Base-by-base conservation (phyloP, 1,284 basidiomycete genomes). In the Malassezia pachydermatis region DNA sequence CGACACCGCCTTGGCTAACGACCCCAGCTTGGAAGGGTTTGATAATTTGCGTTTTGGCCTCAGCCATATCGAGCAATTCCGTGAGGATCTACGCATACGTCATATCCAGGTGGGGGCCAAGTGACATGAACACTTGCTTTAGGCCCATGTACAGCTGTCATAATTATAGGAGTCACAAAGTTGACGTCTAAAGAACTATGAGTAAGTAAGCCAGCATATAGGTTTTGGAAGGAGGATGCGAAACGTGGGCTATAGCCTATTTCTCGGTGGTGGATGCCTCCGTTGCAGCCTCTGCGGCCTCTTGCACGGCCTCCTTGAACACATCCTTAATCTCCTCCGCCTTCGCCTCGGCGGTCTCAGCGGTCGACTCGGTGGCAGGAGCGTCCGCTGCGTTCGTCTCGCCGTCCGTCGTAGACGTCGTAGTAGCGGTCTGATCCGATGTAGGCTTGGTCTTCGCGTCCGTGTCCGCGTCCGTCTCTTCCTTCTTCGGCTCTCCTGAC, bases 31-130 rank as follows among this genome's bases (percentile, higher is more conserved):
- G 9, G 64, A 66, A 22, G 58, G 43, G 20, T 69, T 69, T 41
- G 67, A 69, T 38, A 66, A 69, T 33, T 35, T 65, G 34, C 62
- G 67, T 13, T 68, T 65, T 38, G 55, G 64, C 6, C 53, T 67
- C 11, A 62, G 64, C 11, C 56, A 65, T 24, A 57, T 67, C 30
- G 65, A 68, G 41, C 53, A 66, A 3, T 68, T 68, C 57, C 59
- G 64, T 1, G 44, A 51, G 5, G 65, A 66, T 39, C 55, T 65
- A 11, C 40, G 20, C 10, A 45, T 37, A 35, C 59, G 62, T 24
- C 41, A 48, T 22, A 34, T 54, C 23, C 16, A 27, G 13, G 14
- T 28, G n/a, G 13, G 24, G 25, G 11, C 17, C 27, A n/a, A n/a
- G n/a, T n/a, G n/a, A n/a, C n/a, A n/a, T n/a, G n/a, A n/a, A n/a